Conservation (phyloP, 2,329 filamentous ascomycete genomes). For the Colletotrichum sp. region DNA sequence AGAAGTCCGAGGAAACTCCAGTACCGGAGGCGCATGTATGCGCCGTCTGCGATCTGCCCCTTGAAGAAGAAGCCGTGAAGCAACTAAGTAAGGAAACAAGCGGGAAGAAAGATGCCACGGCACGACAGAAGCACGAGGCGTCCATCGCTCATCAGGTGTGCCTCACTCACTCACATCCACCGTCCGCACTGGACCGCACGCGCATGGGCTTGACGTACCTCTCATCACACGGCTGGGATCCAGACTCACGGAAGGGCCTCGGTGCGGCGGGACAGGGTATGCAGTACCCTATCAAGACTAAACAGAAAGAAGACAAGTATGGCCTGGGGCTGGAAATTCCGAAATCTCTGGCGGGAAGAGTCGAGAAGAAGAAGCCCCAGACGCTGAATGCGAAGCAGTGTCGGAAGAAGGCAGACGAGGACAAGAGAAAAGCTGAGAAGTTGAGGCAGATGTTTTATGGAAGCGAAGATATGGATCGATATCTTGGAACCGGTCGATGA, state of each 20-base stretch:
- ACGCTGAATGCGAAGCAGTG: slow-evolving; percentile 74
- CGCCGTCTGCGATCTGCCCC: slow-evolving; percentile 38
- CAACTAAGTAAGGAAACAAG: slow-evolving; percentile 11
- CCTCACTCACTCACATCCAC: slow-evolving; percentile 72
- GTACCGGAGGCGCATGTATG: slow-evolving; percentile 28
- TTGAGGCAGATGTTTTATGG: slow-evolving; percentile 76
- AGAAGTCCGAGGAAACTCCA: not conserved
- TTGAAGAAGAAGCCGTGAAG: slow-evolving; percentile 24
- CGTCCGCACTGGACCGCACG: slow-evolving; percentile 72
- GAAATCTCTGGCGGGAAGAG: slow-evolving; percentile 42
- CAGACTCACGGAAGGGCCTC: slow-evolving; percentile 73
- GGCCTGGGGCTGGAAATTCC: slow-evolving; percentile 68
- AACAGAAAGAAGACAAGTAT: slow-evolving; percentile 74
- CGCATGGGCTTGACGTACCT: slow-evolving; percentile 74
- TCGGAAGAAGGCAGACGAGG: slow-evolving; percentile 64
- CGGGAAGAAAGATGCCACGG: slow-evolving; percentile 26
- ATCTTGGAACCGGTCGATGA: slow-evolving; percentile 55
- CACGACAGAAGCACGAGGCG: slow-evolving; percentile 53
- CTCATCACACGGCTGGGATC: slow-evolving; percentile 74
- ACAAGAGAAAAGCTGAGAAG: slow-evolving; percentile 66
- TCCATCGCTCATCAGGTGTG: slow-evolving; percentile 75
- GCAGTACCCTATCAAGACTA: slow-evolving; percentile 74
- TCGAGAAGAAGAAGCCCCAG: slow-evolving; percentile 46
- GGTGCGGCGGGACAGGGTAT: slow-evolving; percentile 76
- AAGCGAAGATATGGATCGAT: slow-evolving; percentile 76